Base-by-base conservation (phyloP, 2,329 filamentous ascomycete genomes). In the Byssothecium circinans region DNA sequence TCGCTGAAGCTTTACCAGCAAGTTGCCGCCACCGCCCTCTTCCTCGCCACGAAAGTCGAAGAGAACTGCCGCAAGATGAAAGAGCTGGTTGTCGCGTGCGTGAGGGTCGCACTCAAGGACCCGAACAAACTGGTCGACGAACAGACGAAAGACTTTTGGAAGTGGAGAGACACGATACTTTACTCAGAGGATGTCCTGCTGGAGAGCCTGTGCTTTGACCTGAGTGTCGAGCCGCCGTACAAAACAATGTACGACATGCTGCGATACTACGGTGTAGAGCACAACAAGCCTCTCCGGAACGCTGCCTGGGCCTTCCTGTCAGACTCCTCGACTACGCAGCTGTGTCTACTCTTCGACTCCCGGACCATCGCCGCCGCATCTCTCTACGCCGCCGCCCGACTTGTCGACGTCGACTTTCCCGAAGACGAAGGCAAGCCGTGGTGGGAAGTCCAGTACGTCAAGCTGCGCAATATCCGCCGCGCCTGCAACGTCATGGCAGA, bases 91-190 rank as follows among this genome's bases (percentile, higher is more conserved):
- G 87, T 96, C 25, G 89, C 91, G 1, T 94, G 95, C 61, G 94
- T 91, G 50, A 89, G 92, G 57, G 90, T 96, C 17, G 94, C 92
- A 22, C 91, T 96, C 71, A 97, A 99, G 75, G 92, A 97, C 60
- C 80, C 89, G 1, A 88, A 90, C 61, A 82, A 96, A 49, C 78
- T 92, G 44, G 89, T 97, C 43, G 94, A 99, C 67, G 94, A 97
- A 72, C 91, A 97, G 71, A 95, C 88, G 58, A 97, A 96, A 66
- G 94, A 99, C 67, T 99, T 94, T 69, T 99, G 94, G 94, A 84
- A 88, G 64, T 99, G 94, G 94, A 84, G 91, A 52, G 94, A 99
- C 67, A 94, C 87, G 49, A 95, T 99, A 47, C 77, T 97, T 12
- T 86, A 88, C 56, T 90, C 95, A 65, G 94, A 99, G 73, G 94